Evolutionary conservation across 139 green algal species (phyloP).

Genomic region (Gonium pectorale): DNA sequence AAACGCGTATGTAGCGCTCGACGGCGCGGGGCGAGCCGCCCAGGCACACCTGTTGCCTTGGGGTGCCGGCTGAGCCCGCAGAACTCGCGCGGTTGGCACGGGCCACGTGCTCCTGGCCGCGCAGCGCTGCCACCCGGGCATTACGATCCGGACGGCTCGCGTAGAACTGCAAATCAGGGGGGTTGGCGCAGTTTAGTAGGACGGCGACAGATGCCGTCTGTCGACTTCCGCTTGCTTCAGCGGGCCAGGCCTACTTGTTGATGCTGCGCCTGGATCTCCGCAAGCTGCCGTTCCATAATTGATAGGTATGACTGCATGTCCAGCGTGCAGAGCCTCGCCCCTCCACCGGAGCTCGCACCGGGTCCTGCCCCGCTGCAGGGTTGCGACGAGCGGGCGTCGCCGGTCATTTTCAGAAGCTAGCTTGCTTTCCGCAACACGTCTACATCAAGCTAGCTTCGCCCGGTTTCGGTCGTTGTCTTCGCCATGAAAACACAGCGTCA

Average conservation of each 20-base stretch:
- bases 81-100: background rate
- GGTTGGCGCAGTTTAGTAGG: background rate
- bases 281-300: slow-evolving; percentile 44
- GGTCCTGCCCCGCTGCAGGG: too few relatives aligned
- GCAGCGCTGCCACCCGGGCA: background rate
- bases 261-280: slow-evolving; percentile 46
- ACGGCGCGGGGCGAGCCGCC: too few relatives aligned
- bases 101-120: background rate
- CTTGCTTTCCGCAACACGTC: too few relatives aligned
- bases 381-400: too few relatives aligned
- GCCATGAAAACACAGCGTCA: too few relatives aligned
- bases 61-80: background rate
- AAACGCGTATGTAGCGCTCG: too few relatives aligned
- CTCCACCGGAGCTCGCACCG: slow-evolving; percentile 17
- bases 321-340: slow-evolving; percentile 21
- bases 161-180: background rate
- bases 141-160: slow-evolving; percentile 14
- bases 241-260: background rate
- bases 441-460: too few relatives aligned
- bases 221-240: background rate
- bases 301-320: slow-evolving; percentile 47
- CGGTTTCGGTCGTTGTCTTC: too few relatives aligned
- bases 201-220: background rate
- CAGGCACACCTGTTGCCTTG: too few relatives aligned
- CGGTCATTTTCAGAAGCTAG: too few relatives aligned